Evolutionary conservation across 257 asterid genomes (phyloP), one percentile per base, ranked within the genome.

Genomic region (Apocynum venetum): DNA sequence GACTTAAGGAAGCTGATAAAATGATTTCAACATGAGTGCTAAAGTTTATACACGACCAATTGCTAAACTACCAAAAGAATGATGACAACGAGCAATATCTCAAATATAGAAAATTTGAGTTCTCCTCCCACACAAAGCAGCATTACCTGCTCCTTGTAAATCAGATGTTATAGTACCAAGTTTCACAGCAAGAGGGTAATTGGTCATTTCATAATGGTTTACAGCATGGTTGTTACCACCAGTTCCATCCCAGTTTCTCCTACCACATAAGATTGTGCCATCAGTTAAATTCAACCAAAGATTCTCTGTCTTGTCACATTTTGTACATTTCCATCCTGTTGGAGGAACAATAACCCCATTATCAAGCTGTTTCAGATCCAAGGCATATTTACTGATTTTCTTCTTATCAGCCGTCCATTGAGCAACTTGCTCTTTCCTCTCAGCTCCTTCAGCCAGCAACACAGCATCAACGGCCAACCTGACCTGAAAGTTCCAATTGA

Each of bases 81-180:
- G 35, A 65, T 38, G 71, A 52, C 12, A 41, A 59, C 31, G 46
- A 47, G 51, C 53, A 56, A 55, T 48, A 15, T 55, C 70, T 69
- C 43, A 19, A 59, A 57, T 36, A 38, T 36, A 38, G 11, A 73
- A 25, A 36, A 9, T 12, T 43, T 19, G 43, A 19, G 43, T 43
- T 35, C 67, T 55, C 70, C 46, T 15, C 49, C n/a, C 63, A 64
- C 64, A 64, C 36, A 63, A 52, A 70, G 47, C 61, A 75, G 59
- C 68, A 85, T 87, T 93, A 96, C 98, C 98, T 88, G 99, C 95
- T 76, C 91, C 90, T 86, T 90, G 97, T 76, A 96, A 88, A 82
- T 96, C 99, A 76, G 88, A 91, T 74, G 97, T 91, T 90, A 96
- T 80, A n/a, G 99, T 96, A 80, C 99, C 99, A 83, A 96, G 99